Base-by-base conservation (phyloP, 352 stramenopile species). In the Phytopythium helicoides region DNA sequence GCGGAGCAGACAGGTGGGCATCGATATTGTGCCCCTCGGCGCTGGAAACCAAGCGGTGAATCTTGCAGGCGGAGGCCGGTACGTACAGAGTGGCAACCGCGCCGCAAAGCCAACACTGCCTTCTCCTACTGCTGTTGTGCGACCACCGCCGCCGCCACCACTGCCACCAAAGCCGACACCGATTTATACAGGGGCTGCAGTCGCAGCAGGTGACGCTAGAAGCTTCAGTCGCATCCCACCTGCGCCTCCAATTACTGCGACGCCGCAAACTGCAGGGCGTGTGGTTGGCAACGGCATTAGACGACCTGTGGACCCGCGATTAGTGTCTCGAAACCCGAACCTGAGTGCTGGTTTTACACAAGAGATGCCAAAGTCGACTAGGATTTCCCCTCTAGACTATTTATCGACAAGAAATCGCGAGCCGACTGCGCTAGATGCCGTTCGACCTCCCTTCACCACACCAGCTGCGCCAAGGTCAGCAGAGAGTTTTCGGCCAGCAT, bases 51-150 rank as follows among this genome's bases (percentile, higher is more conserved):
- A 64, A 50, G 16, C 59, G 35, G 42, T 41, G 22, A 71, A 47
- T 33, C 53, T 68, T n/a, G 38, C 54, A 5, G 73, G 70, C 51
- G 80, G 80, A 23, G 78, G 80, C 25, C 58, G 80, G 42, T 91
- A 91, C 50, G 76, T 91, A 16, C 73, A 84, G 34, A 89, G 76
- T 26, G 77, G 77, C 36, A 91, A 84, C 49, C 73, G 76, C 38
- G 49, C 62, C 2, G 38, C 47, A 8, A 26, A 33, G 5, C 54
- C 76, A 22, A 59, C 60, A 4, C 31, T 72, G 19, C 34, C 47
- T 8, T 23, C 38, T 12, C 47, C 35, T 28, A 36, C 25, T 26
- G n/a, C 26, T 2, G 35, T 19, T 15, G 52, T 9, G 25, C 34
- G 15, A 18, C 44, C 46, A 6, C 44, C 53, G 3, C 38, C 56